These are phyloP conservation scores for Microascus cirrosus DNA, from an alignment of 2,329 filamentous ascomycete genomes.

Conservation along the genomic window DNA sequence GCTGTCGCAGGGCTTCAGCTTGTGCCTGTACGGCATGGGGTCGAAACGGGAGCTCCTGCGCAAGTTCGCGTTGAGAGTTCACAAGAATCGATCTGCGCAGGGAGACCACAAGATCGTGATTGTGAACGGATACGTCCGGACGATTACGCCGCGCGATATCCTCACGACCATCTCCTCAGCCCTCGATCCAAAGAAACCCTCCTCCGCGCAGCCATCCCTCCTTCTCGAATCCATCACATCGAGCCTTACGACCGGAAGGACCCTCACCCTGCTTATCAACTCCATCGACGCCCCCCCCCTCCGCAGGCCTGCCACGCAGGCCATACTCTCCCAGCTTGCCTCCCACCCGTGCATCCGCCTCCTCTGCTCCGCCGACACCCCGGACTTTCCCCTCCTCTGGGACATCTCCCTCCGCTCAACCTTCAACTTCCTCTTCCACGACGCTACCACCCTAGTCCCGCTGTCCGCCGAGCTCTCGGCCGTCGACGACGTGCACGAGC, in stretches of 20 bases:
- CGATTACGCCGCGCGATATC: constrained; percentile 56
- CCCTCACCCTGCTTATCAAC: constrained; percentile 65
- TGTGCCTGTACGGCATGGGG: constrained; percentile 88
- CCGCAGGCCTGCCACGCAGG: constrained; percentile 58
- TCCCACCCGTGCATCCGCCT: constrained; percentile 62
- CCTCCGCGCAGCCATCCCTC: constrained; percentile 53
- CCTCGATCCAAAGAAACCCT: constrained; percentile 36
- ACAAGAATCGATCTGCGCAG: constrained; percentile 17
- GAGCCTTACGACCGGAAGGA: constrained; percentile 38
- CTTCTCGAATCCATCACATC: constrained; percentile 57
- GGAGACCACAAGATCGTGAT: constrained; percentile 52
- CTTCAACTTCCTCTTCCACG: constrained; percentile 84
- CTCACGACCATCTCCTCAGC: constrained; percentile 57
- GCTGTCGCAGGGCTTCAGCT: constrained; percentile 71
- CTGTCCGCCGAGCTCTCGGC: constrained; percentile 64
- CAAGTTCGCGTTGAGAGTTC: constrained; percentile 62
- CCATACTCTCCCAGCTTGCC: constrained; percentile 65
- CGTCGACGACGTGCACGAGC: constrained; percentile 80
- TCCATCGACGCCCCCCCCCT: constrained; percentile 75
- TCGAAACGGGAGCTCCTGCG: constrained; percentile 71
- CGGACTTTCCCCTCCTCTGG: constrained; percentile 82
- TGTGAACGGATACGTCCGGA: constrained; percentile 72
- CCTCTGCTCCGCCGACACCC: constrained; percentile 75
- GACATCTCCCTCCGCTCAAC: constrained; percentile 73
- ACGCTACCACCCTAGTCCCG: constrained; percentile 79